phyloP scores from a whole-genome alignment of 2,329 filamentous ascomycete genomes.

The Spiromastix sp. region DNA sequence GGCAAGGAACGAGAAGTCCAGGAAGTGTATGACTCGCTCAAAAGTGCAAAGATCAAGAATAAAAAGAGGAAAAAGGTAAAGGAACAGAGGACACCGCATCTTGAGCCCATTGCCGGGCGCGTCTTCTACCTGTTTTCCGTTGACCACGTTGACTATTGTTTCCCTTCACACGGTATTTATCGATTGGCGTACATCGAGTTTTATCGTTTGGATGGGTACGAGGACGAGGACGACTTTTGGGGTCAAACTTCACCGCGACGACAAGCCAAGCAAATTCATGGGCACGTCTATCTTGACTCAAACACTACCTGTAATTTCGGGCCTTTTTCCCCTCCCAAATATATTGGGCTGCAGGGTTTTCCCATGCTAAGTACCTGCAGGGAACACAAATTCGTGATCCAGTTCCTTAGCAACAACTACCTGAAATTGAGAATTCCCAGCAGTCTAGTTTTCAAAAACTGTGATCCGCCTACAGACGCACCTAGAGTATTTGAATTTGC shows the following conservation, averaged over 20 bases:
- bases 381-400: slow-evolving; percentile 5
- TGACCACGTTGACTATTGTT: slow-evolving; percentile 4
- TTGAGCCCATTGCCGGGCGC: not conserved
- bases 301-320: slow-evolving; percentile 4
- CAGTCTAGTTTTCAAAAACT: slow-evolving; percentile 2
- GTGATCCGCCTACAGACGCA: slow-evolving; percentile 2
- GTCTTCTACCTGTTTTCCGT: slow-evolving; percentile 1
- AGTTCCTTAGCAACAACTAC: slow-evolving; percentile 6
- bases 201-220: slow-evolving; percentile 3
- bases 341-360: slow-evolving; percentile 4
- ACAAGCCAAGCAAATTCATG: not conserved
- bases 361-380: not conserved
- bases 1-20: not conserved
- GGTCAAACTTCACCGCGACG: not conserved
- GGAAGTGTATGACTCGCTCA: slow-evolving; percentile 3
- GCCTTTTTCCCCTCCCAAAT: slow-evolving; percentile 3
- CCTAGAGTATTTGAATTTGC: slow-evolving; percentile 6
- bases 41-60: slow-evolving; percentile 4
- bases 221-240: not conserved
- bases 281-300: slow-evolving; percentile 3
- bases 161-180: slow-evolving; percentile 1
- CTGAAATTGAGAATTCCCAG: slow-evolving; percentile 5
- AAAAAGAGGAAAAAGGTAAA: too few relatives aligned
- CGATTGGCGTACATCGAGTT: slow-evolving; percentile 5
- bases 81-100: not conserved